Evolutionary conservation across 768 basidiomycete species (phyloP), one percentile per base, ranked within the genome.

Genomic region (Termitomyces sp.): DNA sequence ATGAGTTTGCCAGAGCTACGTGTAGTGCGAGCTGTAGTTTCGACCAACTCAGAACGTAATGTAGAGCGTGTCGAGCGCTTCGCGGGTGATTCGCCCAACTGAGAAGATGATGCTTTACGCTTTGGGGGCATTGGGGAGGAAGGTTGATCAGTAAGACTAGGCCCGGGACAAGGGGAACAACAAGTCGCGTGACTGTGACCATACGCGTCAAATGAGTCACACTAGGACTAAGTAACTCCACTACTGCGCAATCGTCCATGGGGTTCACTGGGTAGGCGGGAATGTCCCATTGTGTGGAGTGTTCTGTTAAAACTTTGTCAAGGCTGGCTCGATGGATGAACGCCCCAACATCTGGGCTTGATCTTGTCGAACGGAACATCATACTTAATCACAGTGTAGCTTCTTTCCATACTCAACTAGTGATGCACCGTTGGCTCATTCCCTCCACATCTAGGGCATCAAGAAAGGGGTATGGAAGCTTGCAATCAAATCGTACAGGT

Each of bases 271-370:
- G 83, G 84, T 82, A 63, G 29, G 64, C 46, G 33, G 43, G 90
- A 90, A 60, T 5, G 23, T 38, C 48, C 36, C 33, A 1, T 49
- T 16, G 22, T n/a, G 35, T 36, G 52, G 16, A n/a, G n/a, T n/a
- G n/a, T 27, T 54, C 38, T 33, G 50, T 57, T 53, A 43, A 56
- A 53, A 20, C 20, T 45, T 46, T 56, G 32, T 50, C 23, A 60
- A 91, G 89, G 43, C 72, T 92, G 50, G 90, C 88, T 40, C 80
- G 90, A 59, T 91, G 89, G 90, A 79, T 85, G 27, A 90, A 91
- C 69, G 86, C 89, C n/a, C 89, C 90, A 3, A 76, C 84, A 11
- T 78, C 81, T 51, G 88, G 88, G 27, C 68, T 91, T 20, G 79
- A 85, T 48, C 76, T 86, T 46, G 84, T 91, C 33, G 71, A 76